A percentile compares a stretch with the other conserved stretches of the same genome.
Evolutionary conservation across 2,329 filamentous ascomycete genomes (phyloP).

Genomic region (Pyricularia sp.): DNA sequence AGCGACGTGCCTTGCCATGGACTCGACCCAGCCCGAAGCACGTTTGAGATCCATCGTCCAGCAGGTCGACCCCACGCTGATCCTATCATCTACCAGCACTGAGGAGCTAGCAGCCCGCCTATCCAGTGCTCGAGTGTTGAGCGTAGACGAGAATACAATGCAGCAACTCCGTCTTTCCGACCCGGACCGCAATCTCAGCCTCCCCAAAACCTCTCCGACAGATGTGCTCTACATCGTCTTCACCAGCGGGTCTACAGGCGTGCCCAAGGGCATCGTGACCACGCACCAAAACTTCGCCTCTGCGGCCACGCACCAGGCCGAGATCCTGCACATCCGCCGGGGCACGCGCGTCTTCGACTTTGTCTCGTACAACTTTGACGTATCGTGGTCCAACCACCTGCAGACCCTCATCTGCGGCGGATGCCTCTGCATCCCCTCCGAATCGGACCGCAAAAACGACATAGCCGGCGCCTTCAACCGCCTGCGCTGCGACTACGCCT

Average conservation of each 20-base stretch:
- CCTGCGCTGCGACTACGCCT: slow-evolving; percentile 5
- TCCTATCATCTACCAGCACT: neutral
- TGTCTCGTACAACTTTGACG: slow-evolving; percentile 29
- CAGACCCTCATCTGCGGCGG: slow-evolving; percentile 21
- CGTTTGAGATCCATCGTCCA: slow-evolving; percentile 15
- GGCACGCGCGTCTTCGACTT: slow-evolving; percentile 20
- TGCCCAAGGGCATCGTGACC: slow-evolving; percentile 26
- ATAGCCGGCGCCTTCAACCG: slow-evolving; percentile 13
- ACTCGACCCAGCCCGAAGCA: slow-evolving; percentile 12
- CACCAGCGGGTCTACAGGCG: slow-evolving; percentile 24
- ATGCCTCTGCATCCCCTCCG: slow-evolving; percentile 24
- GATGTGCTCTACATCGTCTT: slow-evolving; percentile 18
- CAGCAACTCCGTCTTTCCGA: neutral
- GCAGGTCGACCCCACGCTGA: neutral
- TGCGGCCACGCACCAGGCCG: slow-evolving; percentile 20
- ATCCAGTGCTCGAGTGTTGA: neutral
- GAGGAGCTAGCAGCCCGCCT: neutral
- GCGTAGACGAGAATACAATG: neutral
- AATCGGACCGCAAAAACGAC: slow-evolving; percentile 21
- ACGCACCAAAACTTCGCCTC: slow-evolving; percentile 18
- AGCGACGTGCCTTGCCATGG: neutral
- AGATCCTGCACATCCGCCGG: neutral
- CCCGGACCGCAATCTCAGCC: neutral
- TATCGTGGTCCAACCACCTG: slow-evolving; percentile 22
- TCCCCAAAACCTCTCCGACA: neutral